phyloP scores from a whole-genome alignment of 1,284 basidiomycete species.

The Pisolithus thermaeus region DNA sequence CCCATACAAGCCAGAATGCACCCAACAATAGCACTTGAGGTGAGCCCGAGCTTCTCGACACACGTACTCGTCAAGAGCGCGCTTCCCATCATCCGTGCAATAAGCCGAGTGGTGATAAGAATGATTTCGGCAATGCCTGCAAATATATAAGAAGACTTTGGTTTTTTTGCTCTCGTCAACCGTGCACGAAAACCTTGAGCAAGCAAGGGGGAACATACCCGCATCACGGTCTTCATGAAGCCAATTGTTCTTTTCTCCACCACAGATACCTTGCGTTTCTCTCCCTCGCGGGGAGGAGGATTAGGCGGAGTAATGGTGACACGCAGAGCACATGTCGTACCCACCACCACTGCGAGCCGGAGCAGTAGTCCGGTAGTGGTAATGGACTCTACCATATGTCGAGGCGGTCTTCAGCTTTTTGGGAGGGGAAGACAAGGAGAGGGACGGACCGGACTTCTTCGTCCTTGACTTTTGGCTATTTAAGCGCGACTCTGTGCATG shows the following conservation, averaged over 20 bases:
- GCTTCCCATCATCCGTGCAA: neutral
- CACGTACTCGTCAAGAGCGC: slow-evolving; percentile 6
- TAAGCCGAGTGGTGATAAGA: neutral
- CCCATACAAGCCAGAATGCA: slow-evolving; percentile 5
- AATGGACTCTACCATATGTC: neutral
- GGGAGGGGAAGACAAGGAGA: neutral
- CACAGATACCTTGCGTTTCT: neutral
- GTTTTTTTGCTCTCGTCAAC: neutral
- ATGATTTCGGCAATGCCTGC: slow-evolving; percentile 1
- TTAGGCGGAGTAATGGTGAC: slow-evolving; percentile 9
- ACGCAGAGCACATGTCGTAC: slow-evolving; percentile 4
- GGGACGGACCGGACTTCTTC: neutral
- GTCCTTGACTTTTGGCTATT: too few relatives aligned
- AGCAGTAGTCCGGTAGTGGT: neutral
- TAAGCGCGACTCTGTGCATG: too few relatives aligned
- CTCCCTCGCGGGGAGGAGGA: slow-evolving; percentile 4
- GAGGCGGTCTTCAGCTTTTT: neutral
- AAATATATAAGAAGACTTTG: neutral
- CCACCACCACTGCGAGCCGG: neutral
- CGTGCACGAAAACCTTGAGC: neutral
- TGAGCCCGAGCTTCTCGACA: slow-evolving; percentile 2
- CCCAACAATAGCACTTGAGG: neutral
- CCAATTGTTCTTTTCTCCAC: neutral
- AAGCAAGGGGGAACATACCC: neutral
- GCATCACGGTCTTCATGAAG: slow-evolving; percentile 1